Percentiles rank a stretch among this genome's conserved stretches.
These are phyloP conservation scores for Verruconis gallopava DNA, from an alignment of 2,329 filamentous ascomycete species.

Conservation along the genomic window DNA sequence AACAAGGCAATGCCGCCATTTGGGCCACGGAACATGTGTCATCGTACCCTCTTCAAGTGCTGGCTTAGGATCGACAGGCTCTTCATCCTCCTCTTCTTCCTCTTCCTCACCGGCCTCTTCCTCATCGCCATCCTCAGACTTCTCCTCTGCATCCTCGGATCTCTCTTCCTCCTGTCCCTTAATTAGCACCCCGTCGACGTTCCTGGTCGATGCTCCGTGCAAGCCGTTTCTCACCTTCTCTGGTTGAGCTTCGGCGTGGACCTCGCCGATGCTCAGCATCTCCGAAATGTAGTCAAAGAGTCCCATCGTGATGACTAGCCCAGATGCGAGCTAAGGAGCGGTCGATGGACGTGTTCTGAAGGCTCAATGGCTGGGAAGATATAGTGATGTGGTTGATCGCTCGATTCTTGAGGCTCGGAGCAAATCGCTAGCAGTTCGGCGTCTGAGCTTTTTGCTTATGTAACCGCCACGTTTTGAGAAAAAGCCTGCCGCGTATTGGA, in stretches of 20 bases:
- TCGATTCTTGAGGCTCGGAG: not conserved
- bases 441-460: conserved; percentile 1
- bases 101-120: conserved; percentile 49
- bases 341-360: not conserved
- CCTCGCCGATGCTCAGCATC: conserved; percentile 41
- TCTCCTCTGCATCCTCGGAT: conserved; percentile 27
- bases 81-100: conserved; percentile 72
- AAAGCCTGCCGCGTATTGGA: too few species aligned
- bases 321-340: not conserved
- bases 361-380: not conserved
- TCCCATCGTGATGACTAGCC: conserved; percentile 41
- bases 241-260: conserved; percentile 33
- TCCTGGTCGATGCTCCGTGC: conserved; percentile 20
- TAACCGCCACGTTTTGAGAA: too few species aligned
- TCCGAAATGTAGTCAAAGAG: conserved; percentile 52
- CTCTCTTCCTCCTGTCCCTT: conserved; percentile 13
- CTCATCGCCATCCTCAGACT: conserved; percentile 30
- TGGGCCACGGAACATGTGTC: not conserved
- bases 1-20: too few species aligned
- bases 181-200: conserved; percentile 25
- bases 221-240: conserved; percentile 15
- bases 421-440: not conserved
- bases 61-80: conserved; percentile 75
- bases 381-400: conserved; percentile 1
- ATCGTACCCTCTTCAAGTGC: conserved; percentile 78